Evolutionary conservation across 805 yeast genomes (phyloP).

Genomic region (Metschnikowia cubensis): DNA sequence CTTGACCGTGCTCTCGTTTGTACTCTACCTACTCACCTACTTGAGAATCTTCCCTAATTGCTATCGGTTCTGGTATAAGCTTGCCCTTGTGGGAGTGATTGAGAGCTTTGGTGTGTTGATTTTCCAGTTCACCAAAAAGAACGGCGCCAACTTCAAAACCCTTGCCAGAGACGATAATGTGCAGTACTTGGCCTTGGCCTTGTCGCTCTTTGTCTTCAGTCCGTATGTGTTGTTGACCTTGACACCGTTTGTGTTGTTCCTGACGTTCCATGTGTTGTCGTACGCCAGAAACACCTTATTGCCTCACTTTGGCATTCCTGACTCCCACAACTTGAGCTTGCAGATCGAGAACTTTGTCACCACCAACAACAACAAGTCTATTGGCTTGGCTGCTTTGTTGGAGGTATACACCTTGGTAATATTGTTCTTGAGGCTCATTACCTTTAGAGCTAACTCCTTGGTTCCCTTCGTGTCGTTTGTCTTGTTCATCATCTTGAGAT

Average conservation of each 20-base stretch:
- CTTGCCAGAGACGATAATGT: conserved; percentile 55
- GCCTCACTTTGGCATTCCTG: conserved; percentile 50
- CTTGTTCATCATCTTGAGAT: conserved; percentile 70
- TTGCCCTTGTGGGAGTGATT: conserved; percentile 59
- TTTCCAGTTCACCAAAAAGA: conserved; percentile 46
- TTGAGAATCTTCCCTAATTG: conserved; percentile 23
- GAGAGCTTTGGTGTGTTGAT: conserved; percentile 74
- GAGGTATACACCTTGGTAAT: conserved; percentile 43
- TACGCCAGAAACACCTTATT: conserved; percentile 63
- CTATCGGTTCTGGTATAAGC: conserved; percentile 47
- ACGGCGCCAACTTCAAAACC: conserved; percentile 20
- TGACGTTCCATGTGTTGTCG: conserved; percentile 76
- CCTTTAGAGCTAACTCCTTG: conserved; percentile 65
- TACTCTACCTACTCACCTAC: conserved; percentile 33
- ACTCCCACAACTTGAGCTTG: conserved; percentile 29
- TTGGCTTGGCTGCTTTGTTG: conserved; percentile 37
- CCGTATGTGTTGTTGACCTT: conserved; percentile 59
- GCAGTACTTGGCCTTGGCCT: conserved; percentile 60
- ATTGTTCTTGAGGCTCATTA: conserved; percentile 47
- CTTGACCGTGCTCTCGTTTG: conserved; percentile 29
- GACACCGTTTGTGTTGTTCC: conserved; percentile 71
- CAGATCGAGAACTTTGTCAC: conserved; percentile 37
- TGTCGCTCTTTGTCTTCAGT: conserved; percentile 50
- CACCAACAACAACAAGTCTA: conserved; percentile 34
- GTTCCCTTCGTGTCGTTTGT: conserved; percentile 50